phyloP scores from a whole-genome alignment of 306 rosid genomes.

The Lathyrus oleraceus region DNA sequence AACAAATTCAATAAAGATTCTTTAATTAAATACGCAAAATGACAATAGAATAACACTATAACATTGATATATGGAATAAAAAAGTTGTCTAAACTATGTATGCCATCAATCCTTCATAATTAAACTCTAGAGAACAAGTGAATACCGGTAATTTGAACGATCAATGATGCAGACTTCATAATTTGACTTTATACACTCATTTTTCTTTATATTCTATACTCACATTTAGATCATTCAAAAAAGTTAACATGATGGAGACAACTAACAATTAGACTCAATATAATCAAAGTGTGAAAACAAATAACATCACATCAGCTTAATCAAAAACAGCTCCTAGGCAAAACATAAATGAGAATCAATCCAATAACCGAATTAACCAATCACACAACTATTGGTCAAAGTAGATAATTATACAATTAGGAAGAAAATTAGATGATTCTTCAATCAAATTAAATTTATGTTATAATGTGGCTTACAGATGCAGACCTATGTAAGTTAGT shows the following conservation, averaged over 20 bases:
- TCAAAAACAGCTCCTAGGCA: conserved; percentile 41
- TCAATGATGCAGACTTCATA: conserved; percentile 34
- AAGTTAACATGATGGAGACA: conserved; percentile 48
- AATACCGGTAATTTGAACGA: conserved; percentile 30
- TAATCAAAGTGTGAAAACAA: conserved; percentile 54
- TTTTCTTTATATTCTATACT: not conserved
- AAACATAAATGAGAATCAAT: conserved; percentile 44
- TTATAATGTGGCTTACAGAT: not conserved
- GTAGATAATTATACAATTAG: conserved; percentile 14
- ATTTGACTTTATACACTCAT: conserved; percentile 31
- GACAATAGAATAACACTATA: conserved; percentile 34
- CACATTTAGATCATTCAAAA: conserved; percentile 32
- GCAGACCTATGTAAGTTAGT: too few relatives aligned
- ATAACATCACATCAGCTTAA: conserved; percentile 69
- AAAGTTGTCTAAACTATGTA: not conserved
- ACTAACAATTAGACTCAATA: conserved; percentile 40
- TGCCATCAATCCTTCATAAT: not conserved
- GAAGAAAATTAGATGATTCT: not conserved
- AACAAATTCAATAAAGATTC: conserved; percentile 48
- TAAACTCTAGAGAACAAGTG: conserved; percentile 34
- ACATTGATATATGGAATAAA: conserved; percentile 8
- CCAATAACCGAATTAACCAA: conserved; percentile 46
- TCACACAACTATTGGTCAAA: conserved; percentile 38
- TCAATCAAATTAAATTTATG: not conserved
- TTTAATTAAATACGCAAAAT: conserved; percentile 44